Evolutionary conservation across 208 protist species (phyloP).

Genomic region (Crithidia expoeki): DNA sequence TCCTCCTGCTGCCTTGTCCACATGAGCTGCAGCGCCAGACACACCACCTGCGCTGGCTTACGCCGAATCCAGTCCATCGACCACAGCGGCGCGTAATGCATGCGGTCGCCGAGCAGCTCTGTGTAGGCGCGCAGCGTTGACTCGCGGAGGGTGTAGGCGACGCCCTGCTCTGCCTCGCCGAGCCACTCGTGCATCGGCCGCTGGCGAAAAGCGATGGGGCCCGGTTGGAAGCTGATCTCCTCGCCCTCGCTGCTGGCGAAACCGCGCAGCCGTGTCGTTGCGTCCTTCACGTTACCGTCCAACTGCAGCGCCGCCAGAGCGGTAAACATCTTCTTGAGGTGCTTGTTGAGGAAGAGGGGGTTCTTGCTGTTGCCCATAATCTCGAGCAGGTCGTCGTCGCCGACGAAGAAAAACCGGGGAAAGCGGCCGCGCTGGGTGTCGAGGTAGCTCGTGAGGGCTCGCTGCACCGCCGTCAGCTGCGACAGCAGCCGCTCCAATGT

Average conservation of each 20-base stretch:
- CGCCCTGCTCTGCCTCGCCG: constrained; percentile 85
- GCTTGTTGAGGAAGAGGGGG: constrained; percentile 94
- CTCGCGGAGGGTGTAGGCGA: constrained; percentile 87
- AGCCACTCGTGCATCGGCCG: constrained; percentile 96
- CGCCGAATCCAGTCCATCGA: constrained; percentile 87
- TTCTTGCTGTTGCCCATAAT: constrained; percentile 98
- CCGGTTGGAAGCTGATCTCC: constrained; percentile 67
- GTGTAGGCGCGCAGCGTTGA: constrained; percentile 53
- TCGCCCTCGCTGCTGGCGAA: constrained; percentile 96
- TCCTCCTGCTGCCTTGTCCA: constrained; percentile 93
- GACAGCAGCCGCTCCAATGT: constrained; percentile 93
- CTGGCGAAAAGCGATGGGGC: constrained; percentile 58
- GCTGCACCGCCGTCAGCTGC: constrained; percentile 96
- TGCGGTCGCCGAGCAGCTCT: constrained; percentile 32
- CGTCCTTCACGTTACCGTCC: constrained; percentile 22
- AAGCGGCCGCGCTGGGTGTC: constrained; percentile 97
- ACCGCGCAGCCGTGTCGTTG: constrained; percentile 64
- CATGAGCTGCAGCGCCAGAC: constrained; percentile 91
- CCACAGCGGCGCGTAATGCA: constrained; percentile 32
- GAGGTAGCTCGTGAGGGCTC: constrained; percentile 97
- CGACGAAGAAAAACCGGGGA: constrained; percentile 99
- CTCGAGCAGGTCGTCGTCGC: constrained; percentile 99
- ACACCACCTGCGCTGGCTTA: constrained; percentile 93
- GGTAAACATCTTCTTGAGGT: constrained; percentile 99
- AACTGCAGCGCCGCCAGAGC: constrained; percentile 92